Base-by-base conservation (phyloP, 2,329 filamentous ascomycete genomes). In the Cyclaneusma minus region DNA sequence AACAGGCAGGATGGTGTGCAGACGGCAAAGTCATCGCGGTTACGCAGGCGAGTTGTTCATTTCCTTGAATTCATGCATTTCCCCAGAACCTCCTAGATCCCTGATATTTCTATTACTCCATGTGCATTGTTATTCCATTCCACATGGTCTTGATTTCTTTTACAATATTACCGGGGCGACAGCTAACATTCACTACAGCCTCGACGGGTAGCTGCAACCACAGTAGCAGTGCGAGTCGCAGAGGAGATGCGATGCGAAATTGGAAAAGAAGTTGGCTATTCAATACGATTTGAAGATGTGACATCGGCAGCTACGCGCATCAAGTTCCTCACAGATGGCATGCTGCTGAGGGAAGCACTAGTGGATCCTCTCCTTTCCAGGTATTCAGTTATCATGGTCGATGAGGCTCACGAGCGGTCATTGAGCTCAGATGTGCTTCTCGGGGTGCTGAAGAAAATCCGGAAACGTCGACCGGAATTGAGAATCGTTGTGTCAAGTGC, bases 381-480 rank as follows among this genome's bases (percentile, higher is more conserved):
- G 7, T 98, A 98, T 48, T 91, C 84, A 0, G 78, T 93, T 22
- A 82, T 98, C 41, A 94, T 98, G 83, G 79, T 98, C 6, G 89
- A 98, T 46, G 87, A 95, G 53, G 89, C 87, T 5, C 89, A 98
- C 47, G 87, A 95, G 52, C 66, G 89, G 28, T 93, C 84, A 25
- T 66, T 95, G 32, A 91, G 82, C 48, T 92, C 85, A 1, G 89
- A 98, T 45, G 69, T 98, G 8, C 60, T 95, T 6, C 64, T 98
- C 3, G 87, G 89, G 0, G 58, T 95, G 9, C 52, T 98, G 20
- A 94, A 92, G 49, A 95, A 95, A 50, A 87, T 98, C 26, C 58
- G 71, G 29, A 82, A 70, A 48, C 77, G 71, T 43, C 64, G 89
- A 22, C 67, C 77, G 6, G 85, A 94, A 31, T 53, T 95, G 27